Evolutionary conservation across 805 yeast genomes (phyloP), one percentile per base, ranked within the genome.

Genomic region (Saccharomycopsis lassenensis): DNA sequence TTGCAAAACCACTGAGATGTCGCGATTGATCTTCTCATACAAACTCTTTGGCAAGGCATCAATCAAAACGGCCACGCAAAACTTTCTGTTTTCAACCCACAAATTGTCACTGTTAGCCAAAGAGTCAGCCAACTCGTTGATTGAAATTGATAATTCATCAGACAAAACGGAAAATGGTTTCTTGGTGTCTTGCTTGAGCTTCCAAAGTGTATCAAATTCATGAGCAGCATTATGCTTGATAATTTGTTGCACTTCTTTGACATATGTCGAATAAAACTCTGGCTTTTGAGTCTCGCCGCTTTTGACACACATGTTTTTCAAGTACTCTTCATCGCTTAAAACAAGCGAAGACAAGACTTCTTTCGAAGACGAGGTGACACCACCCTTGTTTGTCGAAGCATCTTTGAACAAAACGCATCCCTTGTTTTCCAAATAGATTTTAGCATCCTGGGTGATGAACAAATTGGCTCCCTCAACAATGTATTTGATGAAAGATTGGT

Each of bases 391-490:
- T 30, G 96, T 86, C 8, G 95, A 83, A 11, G 97, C 95, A 65
- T 89, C 98, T 59, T 91, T 91, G 63, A 84, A 83, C 36, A 91
- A 67, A 36, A 86, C 58, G 35, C 84, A 76, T 26, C 97, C 97
- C 22, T 94, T 91, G 29, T 69, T 63, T 61, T 91, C 98, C 38
- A 89, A 67, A 33, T 74, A 71, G 22, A 89, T 60, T 64, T 89
- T 91, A 35, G 97, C 96, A 26, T 85, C 73, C 63, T 91, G 97
- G 2, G 97, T 85, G 45, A 89, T 79, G 61, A 89, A 91, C 58
- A 89, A 68, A 59, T 89, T 91, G 39, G 98, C 98, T 55, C 98
- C 98, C 63, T 89, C 98, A 39, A 91, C 95, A 55, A 89, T 74
- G 61, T 78, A 85, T 33, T 94, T 93, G 49, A 91, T 69, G 47